Conservation (phyloP, 176 grass and related monocot genomes). For the Eleusine indica region DNA sequence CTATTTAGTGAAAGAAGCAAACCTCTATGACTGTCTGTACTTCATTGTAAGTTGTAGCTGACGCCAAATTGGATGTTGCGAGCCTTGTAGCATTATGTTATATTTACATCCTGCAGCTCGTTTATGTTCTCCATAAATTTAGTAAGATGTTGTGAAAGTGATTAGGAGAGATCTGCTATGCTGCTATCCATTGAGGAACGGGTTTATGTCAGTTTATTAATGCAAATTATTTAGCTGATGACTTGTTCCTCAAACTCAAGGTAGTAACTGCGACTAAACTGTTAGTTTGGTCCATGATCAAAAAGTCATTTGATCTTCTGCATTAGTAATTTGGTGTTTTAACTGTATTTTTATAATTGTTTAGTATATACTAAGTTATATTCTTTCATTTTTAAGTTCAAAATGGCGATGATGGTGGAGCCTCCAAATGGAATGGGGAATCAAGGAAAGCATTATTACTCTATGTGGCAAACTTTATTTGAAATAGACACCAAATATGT, state of each 20-base stretch:
- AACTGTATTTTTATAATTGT: neutral
- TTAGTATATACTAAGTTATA: neutral
- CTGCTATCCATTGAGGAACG: neutral
- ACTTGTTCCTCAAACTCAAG: neutral
- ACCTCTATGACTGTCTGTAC: neutral
- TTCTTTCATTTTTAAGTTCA: constrained; percentile 30
- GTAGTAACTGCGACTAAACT: neutral
- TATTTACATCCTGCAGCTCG: neutral
- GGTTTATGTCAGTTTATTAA: neutral
- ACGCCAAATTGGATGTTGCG: neutral
- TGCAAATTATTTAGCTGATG: neutral
- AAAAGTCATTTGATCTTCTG: neutral
- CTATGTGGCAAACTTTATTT: constrained; percentile 63
- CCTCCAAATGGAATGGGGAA: constrained; percentile 55
- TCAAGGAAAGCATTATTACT: constrained; percentile 56
- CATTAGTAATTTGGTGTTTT: neutral
- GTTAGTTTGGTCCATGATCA: neutral
- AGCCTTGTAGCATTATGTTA: neutral
- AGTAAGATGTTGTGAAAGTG: neutral
- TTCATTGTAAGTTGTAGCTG: neutral
- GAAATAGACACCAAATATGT: constrained; percentile 67
- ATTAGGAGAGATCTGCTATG: neutral
- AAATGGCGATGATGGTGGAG: constrained; percentile 67
- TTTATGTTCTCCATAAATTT: neutral
- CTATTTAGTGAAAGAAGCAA: neutral